Percentiles rank a stretch among this genome's conserved stretches.
phyloP scores from a whole-genome alignment of 345 rosid genomes.

The Cardiospermum halicacabum region DNA sequence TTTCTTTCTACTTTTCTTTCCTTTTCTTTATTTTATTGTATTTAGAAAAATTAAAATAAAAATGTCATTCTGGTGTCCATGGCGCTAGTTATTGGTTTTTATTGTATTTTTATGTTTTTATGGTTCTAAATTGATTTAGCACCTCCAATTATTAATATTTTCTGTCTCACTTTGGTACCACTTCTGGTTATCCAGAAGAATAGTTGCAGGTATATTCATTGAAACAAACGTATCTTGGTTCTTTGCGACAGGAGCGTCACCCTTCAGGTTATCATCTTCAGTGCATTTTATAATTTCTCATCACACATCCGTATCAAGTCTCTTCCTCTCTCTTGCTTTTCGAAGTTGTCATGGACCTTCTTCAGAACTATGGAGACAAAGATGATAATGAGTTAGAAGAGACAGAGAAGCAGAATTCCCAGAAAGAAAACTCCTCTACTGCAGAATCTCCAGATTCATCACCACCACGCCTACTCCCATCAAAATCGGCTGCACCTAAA shows the following conservation, averaged over 20 bases:
- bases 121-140: not conserved
- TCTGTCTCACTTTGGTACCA: not conserved
- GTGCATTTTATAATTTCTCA: not conserved
- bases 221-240: not conserved
- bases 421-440: conserved; percentile 22
- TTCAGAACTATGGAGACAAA: conserved; percentile 35
- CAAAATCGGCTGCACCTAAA: conserved; percentile 81
- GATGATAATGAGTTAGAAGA: conserved; percentile 31
- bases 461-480: conserved; percentile 62
- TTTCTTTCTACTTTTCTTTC: too few species aligned
- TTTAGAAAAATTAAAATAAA: too few species aligned
- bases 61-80: too few species aligned
- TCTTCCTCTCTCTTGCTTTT: not conserved
- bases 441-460: conserved; percentile 60
- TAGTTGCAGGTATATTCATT: conserved; percentile 5
- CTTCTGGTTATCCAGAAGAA: not conserved
- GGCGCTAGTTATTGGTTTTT: too few species aligned
- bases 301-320: not conserved
- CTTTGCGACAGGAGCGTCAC: not conserved
- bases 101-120: not conserved
- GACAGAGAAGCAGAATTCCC: conserved; percentile 18
- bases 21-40: too few species aligned
- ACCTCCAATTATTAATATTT: not conserved
- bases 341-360: conserved; percentile 42
- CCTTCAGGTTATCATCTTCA: not conserved